Percentiles rank a stretch among this genome's conserved stretches.
Conservation (phyloP, 495 filamentous ascomycete species). For the Penicillium cataractarum region DNA sequence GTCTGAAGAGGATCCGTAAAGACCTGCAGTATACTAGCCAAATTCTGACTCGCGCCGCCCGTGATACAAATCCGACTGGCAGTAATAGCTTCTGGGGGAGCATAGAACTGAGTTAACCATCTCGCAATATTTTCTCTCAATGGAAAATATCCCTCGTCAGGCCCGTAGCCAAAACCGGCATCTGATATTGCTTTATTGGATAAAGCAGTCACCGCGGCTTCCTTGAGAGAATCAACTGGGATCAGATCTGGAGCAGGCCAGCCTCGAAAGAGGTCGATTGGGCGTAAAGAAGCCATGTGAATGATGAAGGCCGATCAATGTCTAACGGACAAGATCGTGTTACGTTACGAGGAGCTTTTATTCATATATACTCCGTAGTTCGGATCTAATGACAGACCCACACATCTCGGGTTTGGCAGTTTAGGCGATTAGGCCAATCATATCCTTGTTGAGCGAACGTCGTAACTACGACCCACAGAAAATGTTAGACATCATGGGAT, state of each 20-base stretch:
- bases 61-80: slow-evolving; percentile 69
- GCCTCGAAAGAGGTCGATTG: slow-evolving; percentile 63
- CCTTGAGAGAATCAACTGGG: slow-evolving; percentile 54
- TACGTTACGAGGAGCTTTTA: neutral
- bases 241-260: slow-evolving; percentile 66
- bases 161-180: slow-evolving; percentile 66
- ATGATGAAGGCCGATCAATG: neutral
- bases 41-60: slow-evolving; percentile 64
- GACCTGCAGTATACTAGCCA: slow-evolving; percentile 61
- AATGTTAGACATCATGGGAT: neutral
- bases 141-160: slow-evolving; percentile 66
- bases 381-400: slow-evolving; percentile 6
- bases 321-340: neutral
- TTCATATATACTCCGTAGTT: neutral
- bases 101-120: slow-evolving; percentile 65
- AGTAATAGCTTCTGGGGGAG: slow-evolving; percentile 17
- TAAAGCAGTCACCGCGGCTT: slow-evolving; percentile 55
- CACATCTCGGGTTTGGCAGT: slow-evolving; percentile 5
- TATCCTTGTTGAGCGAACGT: neutral
- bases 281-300: slow-evolving; percentile 1
- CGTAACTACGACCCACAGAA: neutral
- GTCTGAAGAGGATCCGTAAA: slow-evolving; percentile 71
- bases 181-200: slow-evolving; percentile 50
- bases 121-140: slow-evolving; percentile 58
- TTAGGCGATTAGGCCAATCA: slow-evolving; percentile 14